Evolutionary conservation across 2,329 filamentous ascomycete genomes (phyloP), one percentile per base, ranked within the genome.

Genomic region (Aureobasidium pullulans): DNA sequence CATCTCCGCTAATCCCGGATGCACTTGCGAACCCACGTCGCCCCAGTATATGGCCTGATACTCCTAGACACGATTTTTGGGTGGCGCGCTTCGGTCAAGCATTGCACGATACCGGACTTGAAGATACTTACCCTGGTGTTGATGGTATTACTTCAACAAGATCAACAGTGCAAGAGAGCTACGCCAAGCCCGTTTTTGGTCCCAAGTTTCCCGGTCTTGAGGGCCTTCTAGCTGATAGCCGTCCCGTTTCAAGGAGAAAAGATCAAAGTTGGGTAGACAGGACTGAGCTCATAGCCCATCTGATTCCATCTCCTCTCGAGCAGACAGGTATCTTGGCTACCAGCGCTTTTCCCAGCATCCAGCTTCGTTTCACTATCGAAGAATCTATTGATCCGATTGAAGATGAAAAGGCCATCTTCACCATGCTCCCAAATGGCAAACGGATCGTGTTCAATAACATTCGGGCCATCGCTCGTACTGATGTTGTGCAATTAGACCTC

Each of bases 241-340:
- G 28, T 28, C 43, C 37, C 6, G 11, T 11, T 11, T 28, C 10
- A 28, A 28, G 7, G 28, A 28, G 2, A 16, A 43, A n/a, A 9
- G n/a, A 23, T 9, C 16, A 39, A 39, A 6, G 6, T 15, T 23
- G 13, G 34, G 7, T 6, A 52, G 37, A 13, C 15, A 9, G 28
- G 1, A 29, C 44, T 36, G 36, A 19, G 43, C 52, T 62, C 4
- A 36, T 60, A 10, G 60, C 57, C n/a, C 39, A 59, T 16, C 53
- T 62, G 6, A 57, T 61, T 3, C 60, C 62, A 10, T 60, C 60
- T 13, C 60, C 57, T 43, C 19, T 60, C 8, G 44, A 53, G 10
- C 28, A 59, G 11, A 10, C 43, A n/a, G 42, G 47, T 28, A 32
- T n/a, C 23, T 36, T 34, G 9, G 44, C 46, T 31, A 28, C 29